phyloP scores from a whole-genome alignment of 2,329 filamentous ascomycete species.

The Phaeosphaeria sp. region DNA sequence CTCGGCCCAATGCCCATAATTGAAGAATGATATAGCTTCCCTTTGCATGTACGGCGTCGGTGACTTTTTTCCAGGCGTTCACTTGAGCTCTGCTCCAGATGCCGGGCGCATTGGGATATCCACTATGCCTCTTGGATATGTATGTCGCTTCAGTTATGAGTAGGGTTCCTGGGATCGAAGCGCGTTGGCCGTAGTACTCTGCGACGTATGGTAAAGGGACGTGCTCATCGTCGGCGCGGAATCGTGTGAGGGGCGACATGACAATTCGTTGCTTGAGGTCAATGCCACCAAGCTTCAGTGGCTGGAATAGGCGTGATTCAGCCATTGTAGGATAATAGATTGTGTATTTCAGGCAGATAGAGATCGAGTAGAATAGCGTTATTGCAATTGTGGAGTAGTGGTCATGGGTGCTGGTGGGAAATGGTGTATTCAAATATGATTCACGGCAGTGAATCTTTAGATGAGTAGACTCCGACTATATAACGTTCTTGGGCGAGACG shows the following conservation, averaged over 20 bases:
- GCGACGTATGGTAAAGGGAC: slow-evolving; percentile 45
- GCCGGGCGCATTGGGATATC: slow-evolving; percentile 44
- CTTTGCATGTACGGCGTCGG: slow-evolving; percentile 59
- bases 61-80: slow-evolving; percentile 59
- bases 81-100: slow-evolving; percentile 51
- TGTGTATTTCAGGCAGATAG: neutral
- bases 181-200: slow-evolving; percentile 62
- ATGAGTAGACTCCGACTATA: neutral
- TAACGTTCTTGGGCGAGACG: neutral
- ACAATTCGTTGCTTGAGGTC: slow-evolving; percentile 27
- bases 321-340: neutral
- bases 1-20: slow-evolving; percentile 57
- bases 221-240: slow-evolving; percentile 53
- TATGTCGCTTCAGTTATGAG: slow-evolving; percentile 64
- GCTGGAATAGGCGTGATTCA: slow-evolving; percentile 19
- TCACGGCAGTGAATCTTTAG: too few species aligned
- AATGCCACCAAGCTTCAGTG: slow-evolving; percentile 28
- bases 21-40: slow-evolving; percentile 57
- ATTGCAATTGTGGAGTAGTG: neutral
- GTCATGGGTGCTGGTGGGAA: too few species aligned
- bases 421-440: too few species aligned
- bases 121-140: slow-evolving; percentile 34
- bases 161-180: slow-evolving; percentile 59
- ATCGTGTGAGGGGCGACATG: slow-evolving; percentile 37
- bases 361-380: neutral